Conservation (phyloP, 176 grass and related monocot genomes). For the Dendrocalamus sinicus region DNA sequence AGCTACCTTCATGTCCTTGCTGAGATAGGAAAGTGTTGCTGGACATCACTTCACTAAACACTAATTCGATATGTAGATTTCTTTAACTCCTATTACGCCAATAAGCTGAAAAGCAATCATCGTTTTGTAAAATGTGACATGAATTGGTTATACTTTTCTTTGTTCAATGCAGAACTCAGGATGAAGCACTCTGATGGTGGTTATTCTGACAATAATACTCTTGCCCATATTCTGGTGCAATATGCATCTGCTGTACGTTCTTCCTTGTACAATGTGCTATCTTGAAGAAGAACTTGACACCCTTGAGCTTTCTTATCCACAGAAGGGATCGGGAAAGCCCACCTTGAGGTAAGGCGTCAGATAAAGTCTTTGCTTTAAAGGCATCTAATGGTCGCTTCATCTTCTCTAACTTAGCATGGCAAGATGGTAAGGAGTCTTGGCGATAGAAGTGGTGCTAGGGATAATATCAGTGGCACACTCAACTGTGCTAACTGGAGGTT, state of each 20-base stretch:
- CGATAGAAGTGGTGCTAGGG: no score
- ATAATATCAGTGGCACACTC: no score
- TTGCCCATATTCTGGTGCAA: constrained; percentile 70
- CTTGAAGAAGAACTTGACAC: no score
- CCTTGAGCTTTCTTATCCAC: no score
- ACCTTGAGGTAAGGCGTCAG: no score
- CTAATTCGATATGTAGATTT: background rate
- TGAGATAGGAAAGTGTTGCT: background rate
- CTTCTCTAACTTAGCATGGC: no score
- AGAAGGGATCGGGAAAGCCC: no score
- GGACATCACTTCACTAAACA: background rate
- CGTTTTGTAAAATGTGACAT: background rate
- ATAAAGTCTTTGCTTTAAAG: no score
- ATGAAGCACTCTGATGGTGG: constrained; percentile 30
- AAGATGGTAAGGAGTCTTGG: no score
- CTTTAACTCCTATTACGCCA: background rate
- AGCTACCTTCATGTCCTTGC: background rate
- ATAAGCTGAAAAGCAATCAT: background rate
- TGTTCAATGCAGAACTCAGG: constrained; percentile 41
- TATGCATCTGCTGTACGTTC: constrained; percentile 89
- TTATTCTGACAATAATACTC: constrained; percentile 71
- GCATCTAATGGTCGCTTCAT: no score
- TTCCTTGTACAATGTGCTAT: constrained; percentile 9
- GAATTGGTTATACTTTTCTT: background rate
- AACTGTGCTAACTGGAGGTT: no score